Evolutionary conservation across 2,329 filamentous ascomycete genomes (phyloP).

Genomic region (Fusarium goolgardi): DNA sequence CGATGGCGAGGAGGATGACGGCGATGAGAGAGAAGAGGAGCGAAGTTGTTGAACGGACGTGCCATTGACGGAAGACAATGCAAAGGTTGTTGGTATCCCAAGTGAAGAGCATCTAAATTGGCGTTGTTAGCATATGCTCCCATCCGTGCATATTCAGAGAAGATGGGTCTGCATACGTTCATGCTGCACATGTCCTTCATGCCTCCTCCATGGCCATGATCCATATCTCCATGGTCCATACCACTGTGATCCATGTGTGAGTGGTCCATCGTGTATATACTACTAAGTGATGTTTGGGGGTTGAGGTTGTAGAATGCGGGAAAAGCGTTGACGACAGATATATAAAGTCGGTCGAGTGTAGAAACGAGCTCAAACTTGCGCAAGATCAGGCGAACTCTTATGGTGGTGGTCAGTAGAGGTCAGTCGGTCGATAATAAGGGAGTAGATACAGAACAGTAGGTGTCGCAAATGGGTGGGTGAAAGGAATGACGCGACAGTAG

Average conservation of each 20-base stretch:
- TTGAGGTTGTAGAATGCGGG: background rate
- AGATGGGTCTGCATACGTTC: conserved; percentile 72
- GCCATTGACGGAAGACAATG: conserved; percentile 95
- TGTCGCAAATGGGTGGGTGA: conserved; percentile 14
- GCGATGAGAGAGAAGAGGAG: conserved; percentile 85
- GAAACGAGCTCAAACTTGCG: conserved; percentile 59
- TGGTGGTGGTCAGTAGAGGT: conserved; percentile 22
- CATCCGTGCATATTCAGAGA: background rate
- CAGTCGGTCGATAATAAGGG: conserved; percentile 15
- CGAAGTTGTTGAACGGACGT: conserved; percentile 77
- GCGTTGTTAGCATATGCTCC: conserved; percentile 26
- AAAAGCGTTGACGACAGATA: conserved; percentile 4
- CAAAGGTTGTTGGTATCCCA: conserved; percentile 95
- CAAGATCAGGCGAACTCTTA: conserved; percentile 38
- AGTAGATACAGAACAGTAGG: background rate
- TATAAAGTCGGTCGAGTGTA: conserved; percentile 2
- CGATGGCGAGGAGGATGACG: conserved; percentile 85
- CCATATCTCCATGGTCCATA: conserved; percentile 62
- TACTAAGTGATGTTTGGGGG: background rate
- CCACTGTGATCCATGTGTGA: conserved; percentile 57
- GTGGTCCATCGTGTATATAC: conserved; percentile 56
- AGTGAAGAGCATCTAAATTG: conserved; percentile 94
- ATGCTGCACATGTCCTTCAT: conserved; percentile 83
- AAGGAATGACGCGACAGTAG: conserved; percentile 25
- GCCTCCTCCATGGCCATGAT: conserved; percentile 64